Percentiles rank a stretch among this genome's conserved stretches.
These are phyloP conservation scores for Pseudocercospora vitis DNA, from an alignment of 2,329 filamentous ascomycete genomes.

Conservation along the genomic window DNA sequence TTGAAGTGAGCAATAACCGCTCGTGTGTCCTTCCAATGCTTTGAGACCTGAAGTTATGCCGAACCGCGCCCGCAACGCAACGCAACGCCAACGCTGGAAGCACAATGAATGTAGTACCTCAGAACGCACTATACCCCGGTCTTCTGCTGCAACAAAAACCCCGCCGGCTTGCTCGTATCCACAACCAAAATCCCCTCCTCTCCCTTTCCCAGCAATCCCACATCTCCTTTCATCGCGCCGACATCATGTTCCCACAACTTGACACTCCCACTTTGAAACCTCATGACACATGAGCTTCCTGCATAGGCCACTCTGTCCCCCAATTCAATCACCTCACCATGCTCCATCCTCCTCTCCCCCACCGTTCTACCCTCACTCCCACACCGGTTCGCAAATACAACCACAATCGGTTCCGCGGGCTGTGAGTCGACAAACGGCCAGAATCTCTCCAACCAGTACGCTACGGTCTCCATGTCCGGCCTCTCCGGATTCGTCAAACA, in stretches of 20 bases:
- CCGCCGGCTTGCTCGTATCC: constrained; percentile 54
- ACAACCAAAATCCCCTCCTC: constrained; percentile 68
- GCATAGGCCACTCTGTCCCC: constrained; percentile 60
- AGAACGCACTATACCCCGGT: neutral
- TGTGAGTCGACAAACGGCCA: constrained; percentile 55
- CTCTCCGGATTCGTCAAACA: constrained; percentile 48
- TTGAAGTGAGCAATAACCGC: constrained; percentile 17
- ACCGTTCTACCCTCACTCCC: constrained; percentile 56
- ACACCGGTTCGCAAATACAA: constrained; percentile 70
- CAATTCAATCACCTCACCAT: constrained; percentile 34
- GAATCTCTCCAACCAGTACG: constrained; percentile 73
- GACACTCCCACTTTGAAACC: constrained; percentile 64
- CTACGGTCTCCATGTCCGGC: constrained; percentile 70
- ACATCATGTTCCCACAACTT: constrained; percentile 54
- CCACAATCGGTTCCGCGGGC: constrained; percentile 58
- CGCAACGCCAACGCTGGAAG: constrained; percentile 1
- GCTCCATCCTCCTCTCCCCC: constrained; percentile 31
- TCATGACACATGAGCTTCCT: constrained; percentile 70
- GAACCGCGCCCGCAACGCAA: too few relatives aligned
- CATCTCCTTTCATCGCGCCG: constrained; percentile 44
- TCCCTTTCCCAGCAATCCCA: constrained; percentile 62
- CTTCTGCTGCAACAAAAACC: constrained; percentile 33
- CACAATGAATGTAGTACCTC: neutral
- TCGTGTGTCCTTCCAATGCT: too few relatives aligned
- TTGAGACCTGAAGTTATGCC: too few relatives aligned